phyloP scores from a whole-genome alignment of 306 rosid species.

The Prunus kanzakura region DNA sequence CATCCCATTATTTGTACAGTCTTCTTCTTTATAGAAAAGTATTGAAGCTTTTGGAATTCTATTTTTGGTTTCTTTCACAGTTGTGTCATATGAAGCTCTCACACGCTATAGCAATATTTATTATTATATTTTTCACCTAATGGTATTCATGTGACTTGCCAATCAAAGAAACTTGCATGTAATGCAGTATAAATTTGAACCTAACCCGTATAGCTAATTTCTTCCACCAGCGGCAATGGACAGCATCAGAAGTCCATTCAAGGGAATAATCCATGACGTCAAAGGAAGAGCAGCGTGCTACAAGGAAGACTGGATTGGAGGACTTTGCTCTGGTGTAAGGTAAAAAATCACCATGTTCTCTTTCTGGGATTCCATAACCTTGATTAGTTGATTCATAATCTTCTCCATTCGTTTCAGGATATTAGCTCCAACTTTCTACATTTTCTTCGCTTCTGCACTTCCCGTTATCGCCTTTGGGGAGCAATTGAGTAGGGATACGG shows the following conservation, averaged over 20 bases:
- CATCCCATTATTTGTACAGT: background rate
- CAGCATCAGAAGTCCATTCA: constrained; percentile 38
- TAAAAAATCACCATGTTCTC: constrained; percentile 11
- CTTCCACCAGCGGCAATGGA: constrained; percentile 35
- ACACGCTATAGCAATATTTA: no score
- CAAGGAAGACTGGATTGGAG: constrained; percentile 69
- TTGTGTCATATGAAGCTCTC: background rate
- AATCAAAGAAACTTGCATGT: background rate
- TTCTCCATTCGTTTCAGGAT: constrained; percentile 39
- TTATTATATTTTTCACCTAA: background rate
- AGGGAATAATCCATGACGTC: constrained; percentile 63
- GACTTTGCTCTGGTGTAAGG: constrained; percentile 59
- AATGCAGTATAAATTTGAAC: background rate
- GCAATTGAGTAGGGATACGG: constrained; percentile 76
- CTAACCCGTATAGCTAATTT: background rate
- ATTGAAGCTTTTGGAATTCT: background rate
- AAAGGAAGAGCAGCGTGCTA: constrained; percentile 74
- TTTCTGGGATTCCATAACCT: background rate
- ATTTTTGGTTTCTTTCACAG: constrained; percentile 14
- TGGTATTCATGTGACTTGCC: background rate
- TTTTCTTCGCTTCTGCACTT: constrained; percentile 88
- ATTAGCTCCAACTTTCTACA: constrained; percentile 86
- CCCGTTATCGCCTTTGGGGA: constrained; percentile 92
- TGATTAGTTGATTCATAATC: constrained; percentile 4
- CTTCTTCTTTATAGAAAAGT: background rate